A percentile compares a stretch with the other conserved stretches of the same genome.
These are phyloP conservation scores for Ophiocytium majus DNA, from an alignment of 352 stramenopile species.

Conservation along the genomic window DNA sequence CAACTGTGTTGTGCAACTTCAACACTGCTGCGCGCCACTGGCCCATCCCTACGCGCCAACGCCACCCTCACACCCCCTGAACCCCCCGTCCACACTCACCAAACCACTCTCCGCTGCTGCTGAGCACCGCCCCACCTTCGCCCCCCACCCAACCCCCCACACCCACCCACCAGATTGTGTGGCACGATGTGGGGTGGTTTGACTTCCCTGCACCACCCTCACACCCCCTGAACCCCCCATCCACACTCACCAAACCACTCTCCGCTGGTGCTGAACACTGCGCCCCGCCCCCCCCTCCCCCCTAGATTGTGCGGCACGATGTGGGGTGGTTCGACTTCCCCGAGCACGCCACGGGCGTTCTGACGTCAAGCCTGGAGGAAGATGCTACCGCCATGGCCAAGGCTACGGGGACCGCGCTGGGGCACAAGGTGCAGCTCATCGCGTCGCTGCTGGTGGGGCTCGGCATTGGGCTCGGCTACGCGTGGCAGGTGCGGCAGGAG, in stretches of 20 bases:
- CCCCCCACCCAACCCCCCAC: neutral
- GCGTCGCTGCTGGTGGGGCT: constrained; percentile 29
- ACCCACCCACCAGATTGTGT: constrained; percentile 60
- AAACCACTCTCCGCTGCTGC: neutral
- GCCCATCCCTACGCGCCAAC: no score
- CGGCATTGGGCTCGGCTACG: constrained; percentile 25
- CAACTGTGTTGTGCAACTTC: no score
- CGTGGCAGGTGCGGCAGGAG: constrained; percentile 46
- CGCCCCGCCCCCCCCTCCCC: neutral
- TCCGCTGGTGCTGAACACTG: neutral
- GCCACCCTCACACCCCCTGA: no score
- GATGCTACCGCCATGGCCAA: no score
- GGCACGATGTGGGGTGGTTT: constrained; percentile 75
- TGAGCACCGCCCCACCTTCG: neutral
- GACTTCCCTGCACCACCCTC: no score
- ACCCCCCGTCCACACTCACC: no score
- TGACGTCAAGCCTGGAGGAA: no score
- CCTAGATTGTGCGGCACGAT: constrained; percentile 68
- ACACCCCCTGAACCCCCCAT: no score
- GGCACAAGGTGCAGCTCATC: constrained; percentile 30
- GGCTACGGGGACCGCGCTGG: constrained; percentile 37
- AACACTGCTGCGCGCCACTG: no score
- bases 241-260: no score
- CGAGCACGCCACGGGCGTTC: no score
- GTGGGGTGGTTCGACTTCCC: constrained; percentile 79